Evolutionary conservation across 2,329 filamentous ascomycete genomes (phyloP).

Genomic region (Intubia oerlemansii): DNA sequence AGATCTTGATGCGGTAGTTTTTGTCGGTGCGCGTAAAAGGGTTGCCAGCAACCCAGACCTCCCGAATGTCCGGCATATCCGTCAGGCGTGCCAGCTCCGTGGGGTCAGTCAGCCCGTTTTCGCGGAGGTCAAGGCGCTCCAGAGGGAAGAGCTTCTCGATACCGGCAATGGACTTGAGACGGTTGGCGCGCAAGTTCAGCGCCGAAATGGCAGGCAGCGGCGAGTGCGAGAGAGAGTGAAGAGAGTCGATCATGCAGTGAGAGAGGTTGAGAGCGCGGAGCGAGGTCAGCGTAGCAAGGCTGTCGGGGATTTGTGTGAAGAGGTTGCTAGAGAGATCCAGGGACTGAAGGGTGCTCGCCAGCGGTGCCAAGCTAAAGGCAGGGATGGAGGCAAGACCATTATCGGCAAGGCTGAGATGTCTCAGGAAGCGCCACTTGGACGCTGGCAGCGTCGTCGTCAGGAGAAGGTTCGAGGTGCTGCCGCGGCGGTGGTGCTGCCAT

Average conservation of each 20-base stretch:
- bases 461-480: constrained; percentile 61
- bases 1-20: constrained; percentile 72
- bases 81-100: constrained; percentile 78
- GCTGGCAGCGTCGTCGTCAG: constrained; percentile 40
- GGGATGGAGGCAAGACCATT: constrained; percentile 72
- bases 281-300: constrained; percentile 62
- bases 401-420: constrained; percentile 78
- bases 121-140: constrained; percentile 75
- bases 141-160: constrained; percentile 75
- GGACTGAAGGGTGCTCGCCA: constrained; percentile 76
- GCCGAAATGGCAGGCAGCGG: constrained; percentile 86
- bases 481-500: constrained; percentile 41
- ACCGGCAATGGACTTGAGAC: constrained; percentile 68
- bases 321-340: constrained; percentile 84
- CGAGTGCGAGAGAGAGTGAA: constrained; percentile 69
- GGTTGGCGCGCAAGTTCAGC: constrained; percentile 75
- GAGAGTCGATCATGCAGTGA: constrained; percentile 90
- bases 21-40: constrained; percentile 76
- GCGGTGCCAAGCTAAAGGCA: constrained; percentile 51
- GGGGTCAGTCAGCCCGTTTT: constrained; percentile 80
- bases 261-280: constrained; percentile 87
- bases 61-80: constrained; percentile 72
- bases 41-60: constrained; percentile 85
- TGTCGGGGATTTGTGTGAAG: constrained; percentile 87
- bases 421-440: constrained; percentile 86